A percentile compares a stretch with the other conserved stretches of the same genome.
Evolutionary conservation across 1,139 yeast species (phyloP).

Genomic region (Sugiyamaella paludigena): DNA sequence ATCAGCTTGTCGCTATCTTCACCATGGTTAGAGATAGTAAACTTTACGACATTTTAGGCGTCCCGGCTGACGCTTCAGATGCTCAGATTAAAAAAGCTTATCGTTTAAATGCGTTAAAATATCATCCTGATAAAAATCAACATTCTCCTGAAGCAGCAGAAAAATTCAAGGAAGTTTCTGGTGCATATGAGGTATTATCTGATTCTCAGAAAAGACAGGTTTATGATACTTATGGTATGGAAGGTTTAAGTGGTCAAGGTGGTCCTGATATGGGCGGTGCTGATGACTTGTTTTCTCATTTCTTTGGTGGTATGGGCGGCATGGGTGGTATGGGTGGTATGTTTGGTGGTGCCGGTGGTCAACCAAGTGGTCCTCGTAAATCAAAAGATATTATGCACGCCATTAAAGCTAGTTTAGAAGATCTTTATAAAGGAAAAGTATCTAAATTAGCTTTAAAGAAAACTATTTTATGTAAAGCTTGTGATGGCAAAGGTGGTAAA

Average conservation of each 20-base stretch:
- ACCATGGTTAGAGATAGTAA: conserved; percentile 88
- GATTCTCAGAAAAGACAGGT: conserved; percentile 86
- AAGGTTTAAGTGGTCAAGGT: conserved; percentile 79
- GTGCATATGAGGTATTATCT: conserved; percentile 79
- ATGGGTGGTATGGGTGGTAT: conserved; percentile 41
- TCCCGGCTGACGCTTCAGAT: conserved; percentile 73
- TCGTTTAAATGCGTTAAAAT: conserved; percentile 86
- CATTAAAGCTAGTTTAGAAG: conserved; percentile 82
- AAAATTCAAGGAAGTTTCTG: conserved; percentile 84
- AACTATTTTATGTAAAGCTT: conserved; percentile 79
- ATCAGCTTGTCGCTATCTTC: not conserved
- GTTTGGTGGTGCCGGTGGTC: conserved; percentile 62
- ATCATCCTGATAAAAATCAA: conserved; percentile 93
- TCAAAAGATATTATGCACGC: conserved; percentile 85
- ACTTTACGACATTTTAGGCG: conserved; percentile 77
- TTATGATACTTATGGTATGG: conserved; percentile 90
- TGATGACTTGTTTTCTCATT: conserved; percentile 88
- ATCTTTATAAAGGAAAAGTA: conserved; percentile 84
- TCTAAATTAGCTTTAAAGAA: conserved; percentile 92
- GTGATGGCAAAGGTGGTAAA: conserved; percentile 97
- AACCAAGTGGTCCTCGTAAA: conserved; percentile 75
- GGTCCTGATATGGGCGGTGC: conserved; percentile 69
- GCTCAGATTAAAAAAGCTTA: conserved; percentile 91
- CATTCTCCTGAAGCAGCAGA: conserved; percentile 89
- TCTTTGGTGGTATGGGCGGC: conserved; percentile 74